Percentiles rank a stretch among this genome's conserved stretches.
These are phyloP conservation scores for Turnera subulata DNA, from an alignment of 345 rosid genomes.

Conservation along the genomic window DNA sequence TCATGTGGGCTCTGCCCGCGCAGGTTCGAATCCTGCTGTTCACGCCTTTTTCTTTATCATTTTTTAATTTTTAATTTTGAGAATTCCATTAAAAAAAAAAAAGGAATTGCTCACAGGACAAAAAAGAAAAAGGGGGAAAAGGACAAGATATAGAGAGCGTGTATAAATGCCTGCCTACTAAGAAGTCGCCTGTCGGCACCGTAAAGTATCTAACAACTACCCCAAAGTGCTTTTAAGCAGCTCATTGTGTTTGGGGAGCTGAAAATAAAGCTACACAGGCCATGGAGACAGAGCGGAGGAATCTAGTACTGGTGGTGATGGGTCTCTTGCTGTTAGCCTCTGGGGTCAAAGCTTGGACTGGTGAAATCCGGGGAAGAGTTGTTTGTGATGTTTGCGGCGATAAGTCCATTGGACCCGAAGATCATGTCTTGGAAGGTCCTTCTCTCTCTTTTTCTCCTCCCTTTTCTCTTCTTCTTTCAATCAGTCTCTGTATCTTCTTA, in stretches of 20 bases:
- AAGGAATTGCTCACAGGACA: too few relatives aligned
- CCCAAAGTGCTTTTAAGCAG: too few relatives aligned
- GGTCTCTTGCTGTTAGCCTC: constrained; percentile 31
- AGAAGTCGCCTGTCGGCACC: too few relatives aligned
- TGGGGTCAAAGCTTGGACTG: constrained; percentile 73
- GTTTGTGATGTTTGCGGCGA: constrained; percentile 91
- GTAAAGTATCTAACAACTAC: too few relatives aligned
- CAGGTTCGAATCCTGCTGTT: constrained; percentile 31
- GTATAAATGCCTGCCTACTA: too few relatives aligned
- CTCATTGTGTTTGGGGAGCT: too few relatives aligned
- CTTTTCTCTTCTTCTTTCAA: background rate
- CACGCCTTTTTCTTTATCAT: too few relatives aligned
- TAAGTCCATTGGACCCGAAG: constrained; percentile 92
- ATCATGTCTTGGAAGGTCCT: constrained; percentile 80
- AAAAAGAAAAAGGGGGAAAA: too few relatives aligned
- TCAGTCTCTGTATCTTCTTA: background rate
- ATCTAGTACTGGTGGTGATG: constrained; percentile 18
- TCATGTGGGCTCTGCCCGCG: constrained; percentile 91
- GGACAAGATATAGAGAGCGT: too few relatives aligned
- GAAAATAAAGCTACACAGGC: too few relatives aligned
- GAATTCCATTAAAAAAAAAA: background rate
- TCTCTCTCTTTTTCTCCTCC: background rate
- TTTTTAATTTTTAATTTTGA: background rate
- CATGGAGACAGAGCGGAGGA: constrained; percentile 35
- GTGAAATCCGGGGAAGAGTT: constrained; percentile 89